phyloP scores from a whole-genome alignment of 2,329 filamentous ascomycete genomes.

The Aspergillus novofumigatus region DNA sequence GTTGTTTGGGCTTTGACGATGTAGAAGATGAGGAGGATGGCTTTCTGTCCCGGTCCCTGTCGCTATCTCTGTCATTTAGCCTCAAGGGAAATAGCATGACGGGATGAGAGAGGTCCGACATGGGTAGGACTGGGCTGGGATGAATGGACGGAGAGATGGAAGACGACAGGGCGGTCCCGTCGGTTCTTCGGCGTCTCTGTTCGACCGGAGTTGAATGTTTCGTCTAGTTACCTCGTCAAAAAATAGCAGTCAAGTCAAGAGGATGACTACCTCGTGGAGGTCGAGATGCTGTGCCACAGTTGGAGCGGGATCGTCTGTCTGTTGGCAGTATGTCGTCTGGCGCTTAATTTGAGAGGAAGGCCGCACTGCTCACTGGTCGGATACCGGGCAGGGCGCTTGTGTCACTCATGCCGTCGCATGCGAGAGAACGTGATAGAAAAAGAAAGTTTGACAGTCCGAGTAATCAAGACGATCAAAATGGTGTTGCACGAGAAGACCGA shows the following conservation, averaged over 20 bases:
- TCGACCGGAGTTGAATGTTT: conserved; percentile 11
- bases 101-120: conserved; percentile 17
- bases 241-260: conserved; percentile 1
- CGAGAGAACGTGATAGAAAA: conserved; percentile 3
- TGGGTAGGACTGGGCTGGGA: conserved; percentile 20
- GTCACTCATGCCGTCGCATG: conserved; percentile 24
- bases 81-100: conserved; percentile 38
- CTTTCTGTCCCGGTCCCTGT: conserved; percentile 25
- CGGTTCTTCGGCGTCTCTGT: conserved; percentile 8
- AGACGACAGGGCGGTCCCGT: conserved; percentile 11
- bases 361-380: conserved; percentile 22
- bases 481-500: conserved; percentile 2
- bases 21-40: conserved; percentile 23
- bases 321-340: conserved; percentile 19
- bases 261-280: conserved; percentile 5
- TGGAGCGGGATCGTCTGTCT: not conserved
- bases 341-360: conserved; percentile 24
- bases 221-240: conserved; percentile 23
- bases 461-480: conserved; percentile 2
- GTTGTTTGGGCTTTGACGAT: conserved; percentile 25
- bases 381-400: conserved; percentile 24
- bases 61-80: conserved; percentile 33
- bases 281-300: conserved; percentile 4
- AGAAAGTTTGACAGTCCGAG: not conserved
- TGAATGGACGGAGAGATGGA: conserved; percentile 17